Conservation (phyloP, 441 rosid genomes). For the Breynia disticha region DNA sequence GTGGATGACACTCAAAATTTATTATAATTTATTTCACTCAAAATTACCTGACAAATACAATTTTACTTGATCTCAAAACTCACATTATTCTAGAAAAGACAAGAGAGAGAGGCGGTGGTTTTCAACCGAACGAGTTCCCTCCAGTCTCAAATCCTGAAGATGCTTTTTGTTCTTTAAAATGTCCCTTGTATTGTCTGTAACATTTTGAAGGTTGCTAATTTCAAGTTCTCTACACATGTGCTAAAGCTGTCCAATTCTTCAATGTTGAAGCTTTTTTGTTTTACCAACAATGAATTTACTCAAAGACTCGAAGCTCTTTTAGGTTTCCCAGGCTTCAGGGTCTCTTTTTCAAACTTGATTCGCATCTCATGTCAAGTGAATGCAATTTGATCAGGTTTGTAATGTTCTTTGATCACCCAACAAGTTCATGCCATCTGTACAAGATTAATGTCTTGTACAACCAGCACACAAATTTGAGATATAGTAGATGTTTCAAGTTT, state of each 20-base stretch:
- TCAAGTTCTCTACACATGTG: not conserved
- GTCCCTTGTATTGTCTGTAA: not conserved
- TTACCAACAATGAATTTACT: constrained; percentile 2
- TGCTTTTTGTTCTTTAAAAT: constrained; percentile 10
- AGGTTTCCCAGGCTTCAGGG: not conserved
- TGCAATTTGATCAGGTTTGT: not conserved
- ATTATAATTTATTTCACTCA: no score
- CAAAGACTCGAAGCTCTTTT: no score
- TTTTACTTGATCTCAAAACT: no score
- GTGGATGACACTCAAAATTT: no score
- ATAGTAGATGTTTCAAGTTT: constrained; percentile 10
- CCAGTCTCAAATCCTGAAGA: constrained; percentile 9
- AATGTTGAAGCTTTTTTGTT: not conserved
- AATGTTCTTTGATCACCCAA: not conserved
- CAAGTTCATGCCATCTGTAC: constrained; percentile 2
- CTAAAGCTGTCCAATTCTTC: not conserved
- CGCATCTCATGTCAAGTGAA: not conserved
- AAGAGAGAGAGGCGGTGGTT: no score
- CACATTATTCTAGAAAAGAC: no score
- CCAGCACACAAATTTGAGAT: constrained; percentile 4
- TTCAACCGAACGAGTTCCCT: constrained; percentile 6
- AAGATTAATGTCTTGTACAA: constrained; percentile 7
- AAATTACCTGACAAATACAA: no score
- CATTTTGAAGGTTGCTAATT: no score
- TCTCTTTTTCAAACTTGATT: not conserved